Conservation (phyloP, 179 eudicot genomes). For the Kewa caespitosa region DNA sequence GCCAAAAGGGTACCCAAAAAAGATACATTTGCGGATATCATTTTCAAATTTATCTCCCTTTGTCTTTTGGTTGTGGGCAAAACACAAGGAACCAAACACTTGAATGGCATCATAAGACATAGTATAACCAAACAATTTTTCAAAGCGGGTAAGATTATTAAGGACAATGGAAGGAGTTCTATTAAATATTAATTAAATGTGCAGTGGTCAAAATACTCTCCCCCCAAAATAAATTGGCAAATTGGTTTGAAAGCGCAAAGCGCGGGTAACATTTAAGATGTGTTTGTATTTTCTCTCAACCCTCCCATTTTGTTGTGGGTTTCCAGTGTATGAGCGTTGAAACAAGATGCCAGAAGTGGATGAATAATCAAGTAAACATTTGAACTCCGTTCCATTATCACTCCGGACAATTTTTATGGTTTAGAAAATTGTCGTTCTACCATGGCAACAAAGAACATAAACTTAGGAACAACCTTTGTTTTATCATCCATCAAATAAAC, state of each 20-base stretch:
- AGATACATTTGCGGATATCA: background rate
- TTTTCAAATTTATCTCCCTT: background rate
- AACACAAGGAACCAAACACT: background rate
- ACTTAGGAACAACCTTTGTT: background rate
- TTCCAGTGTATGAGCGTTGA: background rate
- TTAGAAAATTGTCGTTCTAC: background rate
- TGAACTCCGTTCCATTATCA: slow-evolving; percentile 1
- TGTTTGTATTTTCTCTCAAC: background rate
- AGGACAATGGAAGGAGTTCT: background rate
- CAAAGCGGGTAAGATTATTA: background rate
- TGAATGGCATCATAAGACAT: background rate
- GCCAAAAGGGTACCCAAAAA: background rate
- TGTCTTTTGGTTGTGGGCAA: background rate
- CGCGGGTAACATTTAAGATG: background rate
- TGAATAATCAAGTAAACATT: background rate
- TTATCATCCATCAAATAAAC: background rate
- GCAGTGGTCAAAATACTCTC: background rate
- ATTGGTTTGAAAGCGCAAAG: background rate
- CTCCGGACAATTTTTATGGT: background rate
- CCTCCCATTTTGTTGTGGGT: background rate
- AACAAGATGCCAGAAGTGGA: background rate
- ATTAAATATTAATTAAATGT: background rate
- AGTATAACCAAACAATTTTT: background rate
- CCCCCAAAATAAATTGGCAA: background rate
- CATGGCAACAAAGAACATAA: background rate